Evolutionary conservation across 169 alveolate genomes (phyloP), one percentile per base, ranked within the genome.

Genomic region (Fabrea salina): DNA sequence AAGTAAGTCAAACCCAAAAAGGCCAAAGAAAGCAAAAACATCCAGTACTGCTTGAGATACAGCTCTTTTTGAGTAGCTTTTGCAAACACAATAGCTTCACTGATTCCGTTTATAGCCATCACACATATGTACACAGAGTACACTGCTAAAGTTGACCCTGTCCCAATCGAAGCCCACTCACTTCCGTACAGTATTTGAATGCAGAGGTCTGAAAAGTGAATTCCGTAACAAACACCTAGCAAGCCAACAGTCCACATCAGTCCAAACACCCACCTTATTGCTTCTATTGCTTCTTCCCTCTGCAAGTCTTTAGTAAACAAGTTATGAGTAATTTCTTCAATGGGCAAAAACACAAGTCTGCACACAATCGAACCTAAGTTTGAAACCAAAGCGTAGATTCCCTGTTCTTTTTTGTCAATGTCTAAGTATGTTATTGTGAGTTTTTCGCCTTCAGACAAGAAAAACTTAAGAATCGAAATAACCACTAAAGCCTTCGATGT

Each of bases 381-480:
- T 7, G 71, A 22, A 27, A 58, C 71, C 0, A 58, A 35, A 4
- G 71, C 35, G 33, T 30, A 58, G 25, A 58, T 43, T 58, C 71
- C 71, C 33, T 58, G 35, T 22, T 58, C 43, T 0, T n/a, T 4
- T 25, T 22, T 43, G 25, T 37, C 27, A n/a, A 27, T 22, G 1
- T 0, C 2, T 32, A 58, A 6, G 33, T 27, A 27, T 22, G 33
- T 58, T 58, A 58, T 22, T 4, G 33, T 22, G 0, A 58, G 22
- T 58, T 58, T 58, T 58, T 58, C 71, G 19, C 71, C 71, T 58
- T 58, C 71, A 19, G 47, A 27, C n/a, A 58, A 32, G 33, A 58
- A 58, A 35, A 58, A 58, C 35, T 58, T 58, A 30, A 58, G 16
- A 6, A 58, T 22, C 19, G 47, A 37, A 27, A 58, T 32, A 37